A percentile compares a stretch with the other conserved stretches of the same genome.
Evolutionary conservation across 768 basidiomycete genomes (phyloP).

Genomic region (Mycena filopes): DNA sequence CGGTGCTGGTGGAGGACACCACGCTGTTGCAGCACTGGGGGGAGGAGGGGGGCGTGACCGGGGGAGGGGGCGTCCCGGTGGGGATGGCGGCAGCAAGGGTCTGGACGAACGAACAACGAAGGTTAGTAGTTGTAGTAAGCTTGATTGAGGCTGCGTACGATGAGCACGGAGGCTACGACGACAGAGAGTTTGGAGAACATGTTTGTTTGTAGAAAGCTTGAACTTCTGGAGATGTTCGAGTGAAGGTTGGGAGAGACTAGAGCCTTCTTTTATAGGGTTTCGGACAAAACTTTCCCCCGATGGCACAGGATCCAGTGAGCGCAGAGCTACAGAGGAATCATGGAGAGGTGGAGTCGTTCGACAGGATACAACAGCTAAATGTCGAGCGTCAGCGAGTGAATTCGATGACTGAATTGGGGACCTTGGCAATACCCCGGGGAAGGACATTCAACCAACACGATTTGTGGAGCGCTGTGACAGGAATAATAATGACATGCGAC

Average conservation of each 20-base stretch:
- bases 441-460: too few species aligned
- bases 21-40: constrained; percentile 19
- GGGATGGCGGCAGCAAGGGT: constrained; percentile 16
- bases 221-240: constrained; percentile 13
- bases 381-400: too few species aligned
- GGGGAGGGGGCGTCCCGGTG: constrained; percentile 11
- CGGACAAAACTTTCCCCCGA: neutral
- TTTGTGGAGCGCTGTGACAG: too few species aligned
- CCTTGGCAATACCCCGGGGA: too few species aligned
- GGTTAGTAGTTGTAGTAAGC: neutral
- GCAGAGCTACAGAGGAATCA: too few species aligned
- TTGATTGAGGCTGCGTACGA: neutral
- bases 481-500: too few species aligned
- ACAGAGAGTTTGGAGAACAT: constrained; percentile 8
- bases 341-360: too few species aligned
- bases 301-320: neutral
- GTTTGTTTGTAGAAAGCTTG: constrained; percentile 1
- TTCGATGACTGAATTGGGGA: too few species aligned
- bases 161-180: neutral
- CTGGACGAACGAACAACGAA: neutral
- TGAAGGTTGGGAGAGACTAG: neutral
- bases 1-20: neutral
- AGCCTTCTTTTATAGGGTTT: neutral
- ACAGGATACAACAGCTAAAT: too few species aligned
- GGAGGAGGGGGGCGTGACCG: constrained; percentile 9